Evolutionary conservation across 2,329 filamentous ascomycete genomes (phyloP), one percentile per base, ranked within the genome.

Genomic region (Gaeumannomyces sp.): DNA sequence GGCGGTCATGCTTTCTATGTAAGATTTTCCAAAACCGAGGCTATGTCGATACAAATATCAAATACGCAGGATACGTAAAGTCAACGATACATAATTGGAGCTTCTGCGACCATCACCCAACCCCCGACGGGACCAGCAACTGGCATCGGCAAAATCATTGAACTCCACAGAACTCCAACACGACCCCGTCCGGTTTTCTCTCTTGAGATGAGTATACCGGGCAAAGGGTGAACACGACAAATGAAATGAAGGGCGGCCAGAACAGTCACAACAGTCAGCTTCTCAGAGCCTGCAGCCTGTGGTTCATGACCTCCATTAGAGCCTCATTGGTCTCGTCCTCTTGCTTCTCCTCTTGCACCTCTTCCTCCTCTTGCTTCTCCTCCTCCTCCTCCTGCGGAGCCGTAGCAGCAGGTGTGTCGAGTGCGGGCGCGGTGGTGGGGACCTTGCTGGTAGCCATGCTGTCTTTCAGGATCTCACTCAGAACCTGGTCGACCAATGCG

Each of bases 271-370:
- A 14, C 27, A 28, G 45, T 70, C 76, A 97, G 77, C 93, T 97
- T 84, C 95, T 91, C 73, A 98, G 78, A 50, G 93, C 93, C 79
- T 98, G 92, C 71, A 99, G 77, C 61, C 94, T 84, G 70, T 93
- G 93, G 74, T 94, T 84, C 95, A 98, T 98, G 80, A 96, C 91
- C 71, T 93, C 90, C 79, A 98, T 86, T 80, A 95, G 92, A 61
- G 90, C 92, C 77, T 97, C 93, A 67, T 92, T 88, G 71, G 95
- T 91, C 73, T 93, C 89, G 72, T 96, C 91, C 66, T 92, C 91
- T 69, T 93, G 8, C 81, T 81, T 80, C 68, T 83, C 81, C 70
- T 93, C 87, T 65, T n/a, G n/a, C n/a, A n/a, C n/a, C n/a, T 84
- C 89, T 76, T 81, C 83, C 67, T 81, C 14, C 13, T 45, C 14